A percentile compares a stretch with the other conserved stretches of the same genome.
Conservation (phyloP, 208 protist species). For the Acanthamoeba triangularis region DNA sequence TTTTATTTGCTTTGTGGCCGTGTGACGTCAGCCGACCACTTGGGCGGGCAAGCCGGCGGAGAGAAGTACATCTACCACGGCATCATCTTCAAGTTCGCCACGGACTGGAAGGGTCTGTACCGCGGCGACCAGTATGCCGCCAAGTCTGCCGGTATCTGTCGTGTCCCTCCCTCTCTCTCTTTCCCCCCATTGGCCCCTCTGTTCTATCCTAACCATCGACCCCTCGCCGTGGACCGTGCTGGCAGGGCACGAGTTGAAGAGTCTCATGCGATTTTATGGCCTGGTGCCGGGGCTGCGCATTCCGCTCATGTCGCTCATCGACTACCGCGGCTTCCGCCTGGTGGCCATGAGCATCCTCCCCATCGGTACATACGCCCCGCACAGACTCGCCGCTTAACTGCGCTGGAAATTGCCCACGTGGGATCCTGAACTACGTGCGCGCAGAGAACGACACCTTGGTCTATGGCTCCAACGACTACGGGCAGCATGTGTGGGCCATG, state of each 20-base stretch:
- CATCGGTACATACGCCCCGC: neutral
- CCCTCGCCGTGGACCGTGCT: neutral
- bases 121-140: slow-evolving; percentile 58
- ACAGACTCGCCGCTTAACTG: neutral
- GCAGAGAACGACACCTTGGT: slow-evolving; percentile 35
- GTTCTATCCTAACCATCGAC: neutral
- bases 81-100: slow-evolving; percentile 80
- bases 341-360: slow-evolving; percentile 77
- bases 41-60: slow-evolving; percentile 73
- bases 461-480: slow-evolving; percentile 68
- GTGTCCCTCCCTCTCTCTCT: neutral
- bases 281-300: slow-evolving; percentile 34
- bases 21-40: neutral
- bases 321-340: slow-evolving; percentile 76
- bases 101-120: slow-evolving; percentile 70
- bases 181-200: neutral
- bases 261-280: slow-evolving; percentile 67
- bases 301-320: slow-evolving; percentile 77
- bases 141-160: slow-evolving; percentile 23
- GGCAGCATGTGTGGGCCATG: neutral
- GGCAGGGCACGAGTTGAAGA: slow-evolving; percentile 22
- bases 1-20: neutral
- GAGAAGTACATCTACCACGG: slow-evolving; percentile 74
- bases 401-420: too few relatives aligned
- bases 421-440: neutral